phyloP scores from a whole-genome alignment of 805 yeast genomes.

The Hanseniaspora mollemarum region DNA sequence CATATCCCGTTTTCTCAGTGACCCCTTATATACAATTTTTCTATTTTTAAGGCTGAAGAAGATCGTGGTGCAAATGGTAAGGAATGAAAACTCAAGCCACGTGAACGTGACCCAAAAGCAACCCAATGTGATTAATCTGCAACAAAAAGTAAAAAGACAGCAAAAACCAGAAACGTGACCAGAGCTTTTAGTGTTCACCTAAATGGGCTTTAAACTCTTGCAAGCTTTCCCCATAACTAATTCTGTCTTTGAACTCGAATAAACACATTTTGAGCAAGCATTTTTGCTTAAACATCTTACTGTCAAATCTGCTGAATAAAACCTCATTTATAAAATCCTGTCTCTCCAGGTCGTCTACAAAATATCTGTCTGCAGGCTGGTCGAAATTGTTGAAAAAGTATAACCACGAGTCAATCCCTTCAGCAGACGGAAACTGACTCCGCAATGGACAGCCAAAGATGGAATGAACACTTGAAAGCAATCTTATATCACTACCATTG shows the following conservation, averaged over 20 bases:
- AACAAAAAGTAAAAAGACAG: no score
- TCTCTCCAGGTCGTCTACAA: neutral
- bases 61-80: no score
- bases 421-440: neutral
- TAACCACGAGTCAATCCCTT: neutral
- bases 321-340: neutral
- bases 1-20: no score
- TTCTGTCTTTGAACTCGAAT: neutral
- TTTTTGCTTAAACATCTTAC: neutral
- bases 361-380: neutral
- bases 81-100: no score
- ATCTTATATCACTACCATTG: conserved; percentile 5
- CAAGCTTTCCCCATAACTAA: neutral
- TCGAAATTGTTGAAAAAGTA: conserved; percentile 10
- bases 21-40: no score
- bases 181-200: no score
- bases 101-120: no score
- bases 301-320: neutral
- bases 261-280: conserved; percentile 5
- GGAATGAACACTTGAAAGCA: conserved; percentile 1
- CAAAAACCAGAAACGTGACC: no score
- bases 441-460: conserved; percentile 11
- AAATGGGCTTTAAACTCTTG: neutral
- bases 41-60: no score
- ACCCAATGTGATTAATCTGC: no score